These are phyloP conservation scores for Aureobasidium pullulans DNA, from an alignment of 2,329 filamentous ascomycete species.

Conservation along the genomic window DNA sequence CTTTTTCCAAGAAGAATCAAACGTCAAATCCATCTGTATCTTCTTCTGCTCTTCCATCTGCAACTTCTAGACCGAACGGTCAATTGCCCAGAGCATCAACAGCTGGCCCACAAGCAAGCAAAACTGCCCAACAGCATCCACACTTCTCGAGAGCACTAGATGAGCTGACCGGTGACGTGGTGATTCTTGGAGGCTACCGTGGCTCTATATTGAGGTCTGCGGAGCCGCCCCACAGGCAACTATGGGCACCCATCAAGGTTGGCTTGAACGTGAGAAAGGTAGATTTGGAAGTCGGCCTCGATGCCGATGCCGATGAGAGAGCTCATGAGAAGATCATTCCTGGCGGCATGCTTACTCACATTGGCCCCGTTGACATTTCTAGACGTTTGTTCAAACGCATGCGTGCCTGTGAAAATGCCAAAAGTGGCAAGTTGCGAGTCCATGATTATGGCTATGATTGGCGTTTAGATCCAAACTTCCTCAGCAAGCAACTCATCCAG, in stretches of 20 bases:
- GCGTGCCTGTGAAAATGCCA: constrained; percentile 64
- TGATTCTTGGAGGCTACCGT: constrained; percentile 83
- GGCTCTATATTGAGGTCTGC: constrained; percentile 84
- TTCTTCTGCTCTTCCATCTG: background rate
- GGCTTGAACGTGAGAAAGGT: constrained; percentile 87
- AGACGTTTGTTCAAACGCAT: constrained; percentile 73
- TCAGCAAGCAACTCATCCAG: constrained; percentile 62
- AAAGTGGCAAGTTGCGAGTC: constrained; percentile 63
- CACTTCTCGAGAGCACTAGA: constrained; percentile 54
- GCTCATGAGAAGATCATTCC: constrained; percentile 80
- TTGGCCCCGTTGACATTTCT: constrained; percentile 86
- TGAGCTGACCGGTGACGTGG: constrained; percentile 71
- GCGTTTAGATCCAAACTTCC: constrained; percentile 72
- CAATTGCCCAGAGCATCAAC: constrained; percentile 7
- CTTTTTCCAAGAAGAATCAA: background rate
- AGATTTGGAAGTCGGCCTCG: constrained; percentile 78
- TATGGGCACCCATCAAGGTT: constrained; percentile 92
- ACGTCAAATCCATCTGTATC: background rate
- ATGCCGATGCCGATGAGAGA: constrained; percentile 71
- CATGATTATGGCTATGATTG: constrained; percentile 95
- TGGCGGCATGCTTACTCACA: constrained; percentile 82
- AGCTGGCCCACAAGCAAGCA: constrained; percentile 9
- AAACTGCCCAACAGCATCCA: constrained; percentile 36
- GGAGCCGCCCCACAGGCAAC: constrained; percentile 71
- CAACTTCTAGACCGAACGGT: background rate